These are phyloP conservation scores for Ophiocordyceps camponoti-floridani DNA, from an alignment of 2,329 filamentous ascomycete species.

Conservation along the genomic window DNA sequence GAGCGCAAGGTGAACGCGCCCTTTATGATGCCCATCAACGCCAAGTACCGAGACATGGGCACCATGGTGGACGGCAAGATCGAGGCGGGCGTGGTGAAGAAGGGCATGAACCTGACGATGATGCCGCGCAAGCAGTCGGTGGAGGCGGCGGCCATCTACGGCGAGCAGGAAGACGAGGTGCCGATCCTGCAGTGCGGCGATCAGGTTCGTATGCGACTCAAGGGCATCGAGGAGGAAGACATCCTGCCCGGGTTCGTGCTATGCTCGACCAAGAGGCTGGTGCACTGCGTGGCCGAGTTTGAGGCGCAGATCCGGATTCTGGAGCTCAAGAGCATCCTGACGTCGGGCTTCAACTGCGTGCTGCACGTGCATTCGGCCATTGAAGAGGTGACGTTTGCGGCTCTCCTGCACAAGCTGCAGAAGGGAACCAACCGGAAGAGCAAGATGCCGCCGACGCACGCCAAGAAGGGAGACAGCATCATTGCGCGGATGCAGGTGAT, in stretches of 20 bases:
- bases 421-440: constrained; percentile 88
- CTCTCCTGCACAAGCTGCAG: constrained; percentile 82
- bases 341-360: constrained; percentile 93
- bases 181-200: constrained; percentile 72
- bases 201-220: constrained; percentile 79
- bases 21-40: constrained; percentile 97
- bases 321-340: constrained; percentile 85
- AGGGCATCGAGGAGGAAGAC: constrained; percentile 94
- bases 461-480: constrained; percentile 64
- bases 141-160: constrained; percentile 71
- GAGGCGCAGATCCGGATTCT: constrained; percentile 94
- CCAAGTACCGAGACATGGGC: constrained; percentile 94
- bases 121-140: constrained; percentile 87
- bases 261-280: constrained; percentile 82
- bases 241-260: constrained; percentile 90
- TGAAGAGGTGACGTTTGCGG: constrained; percentile 85
- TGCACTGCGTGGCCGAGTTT: constrained; percentile 76
- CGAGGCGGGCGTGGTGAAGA: constrained; percentile 85
- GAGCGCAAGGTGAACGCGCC: constrained; percentile 94
- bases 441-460: constrained; percentile 84
- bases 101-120: constrained; percentile 70
- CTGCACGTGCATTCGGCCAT: constrained; percentile 94
- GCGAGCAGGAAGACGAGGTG: constrained; percentile 91
- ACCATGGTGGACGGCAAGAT: constrained; percentile 97
- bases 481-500: constrained; percentile 83